Base-by-base conservation (phyloP, 495 filamentous ascomycete genomes). In the Glutinoglossum americanum region DNA sequence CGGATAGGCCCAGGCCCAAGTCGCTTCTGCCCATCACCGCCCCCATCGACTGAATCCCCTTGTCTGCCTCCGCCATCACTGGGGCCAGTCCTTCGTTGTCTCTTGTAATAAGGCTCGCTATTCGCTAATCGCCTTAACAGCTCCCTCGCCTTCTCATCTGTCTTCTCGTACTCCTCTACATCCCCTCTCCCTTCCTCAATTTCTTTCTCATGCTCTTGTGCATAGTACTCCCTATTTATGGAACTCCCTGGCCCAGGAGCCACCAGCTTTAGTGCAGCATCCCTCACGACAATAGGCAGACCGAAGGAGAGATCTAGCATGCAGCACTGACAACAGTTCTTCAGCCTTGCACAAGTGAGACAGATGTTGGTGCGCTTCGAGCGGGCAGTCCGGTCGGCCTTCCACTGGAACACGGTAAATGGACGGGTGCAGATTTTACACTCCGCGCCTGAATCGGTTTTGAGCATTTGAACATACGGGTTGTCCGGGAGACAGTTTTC, bases 251-350 rank as follows among this genome's bases (percentile, higher is more conserved):
- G 92, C 1, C 92, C 92, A 0, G 89, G 89, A 11, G 89, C 87
- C 21, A 96, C 84, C 78, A 98, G 90, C 73, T 96, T 95, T 54
- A 98, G 76, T 1, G 92, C 92, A n/a, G 92, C 90, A 73, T 98
- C 92, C 61, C 92, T 80, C 51, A 98, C 83, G 48, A 84, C 80
- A 64, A 96, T 94, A 23, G 93, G 92, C 35, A 98, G 71, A 55
- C 93, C 92, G 68, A 95, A 97, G 21, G 84, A 85, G 58, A 98
- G 72, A 76, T 98, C 92, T 53, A 96, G 81, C 87, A 97, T 96
- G 73, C 92, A 98, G 70, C 85, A 94, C 71, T 98, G 92, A 68
- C 92, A 98, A 73, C 92, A 93, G 73, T 96, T 96, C 73, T 94
- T 93, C 59, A 94, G 75, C 25, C 89, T 85, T 13, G 87, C 87